phyloP scores from a whole-genome alignment of 2,329 filamentous ascomycete genomes.

The Diaporthe ampelina region DNA sequence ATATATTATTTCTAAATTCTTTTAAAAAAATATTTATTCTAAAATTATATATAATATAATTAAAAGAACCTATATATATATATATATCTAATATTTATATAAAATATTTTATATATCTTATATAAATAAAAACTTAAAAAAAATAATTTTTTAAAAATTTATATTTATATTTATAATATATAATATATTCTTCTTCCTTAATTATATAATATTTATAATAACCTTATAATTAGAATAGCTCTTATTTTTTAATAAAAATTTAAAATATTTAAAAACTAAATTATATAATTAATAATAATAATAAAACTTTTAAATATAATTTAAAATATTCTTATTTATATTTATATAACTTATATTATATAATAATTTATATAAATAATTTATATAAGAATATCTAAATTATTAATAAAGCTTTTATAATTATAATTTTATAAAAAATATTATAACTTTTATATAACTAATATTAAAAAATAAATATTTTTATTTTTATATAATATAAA shows the following conservation, averaged over 20 bases:
- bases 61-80: too few species aligned
- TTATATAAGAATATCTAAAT: background rate
- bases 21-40: background rate
- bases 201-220: background rate
- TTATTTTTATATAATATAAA: too few species aligned
- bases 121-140: background rate
- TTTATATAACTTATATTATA: background rate
- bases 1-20: too few species aligned
- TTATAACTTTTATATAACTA: too few species aligned
- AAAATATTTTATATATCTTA: background rate
- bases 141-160: too few species aligned
- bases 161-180: background rate
- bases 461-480: too few species aligned
- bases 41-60: too few species aligned
- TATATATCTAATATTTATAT: background rate
- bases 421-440: background rate
- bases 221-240: background rate
- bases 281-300: background rate
- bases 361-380: too few species aligned
- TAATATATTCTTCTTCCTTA: background rate
- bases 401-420: accelerated
- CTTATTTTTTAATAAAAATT: background rate
- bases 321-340: background rate
- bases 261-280: background rate
- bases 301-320: background rate